A percentile compares a stretch with the other conserved stretches of the same genome.
Conservation (phyloP, 2,329 filamentous ascomycete species). For the Dothidotthia symphoricarpi region DNA sequence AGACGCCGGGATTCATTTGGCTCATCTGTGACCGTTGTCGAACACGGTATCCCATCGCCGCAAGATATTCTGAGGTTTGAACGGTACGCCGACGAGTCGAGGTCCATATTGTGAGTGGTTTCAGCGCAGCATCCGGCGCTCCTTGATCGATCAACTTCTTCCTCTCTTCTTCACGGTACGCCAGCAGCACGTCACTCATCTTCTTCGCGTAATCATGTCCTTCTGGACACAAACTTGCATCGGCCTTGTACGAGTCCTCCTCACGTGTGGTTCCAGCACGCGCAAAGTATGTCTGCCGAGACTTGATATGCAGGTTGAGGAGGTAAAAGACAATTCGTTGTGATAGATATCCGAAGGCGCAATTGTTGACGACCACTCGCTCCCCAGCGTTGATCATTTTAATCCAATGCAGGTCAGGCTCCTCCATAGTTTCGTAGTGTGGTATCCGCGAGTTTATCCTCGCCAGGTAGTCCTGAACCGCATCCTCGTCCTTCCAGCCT, state of each 20-base stretch:
- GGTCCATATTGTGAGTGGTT: constrained; percentile 88
- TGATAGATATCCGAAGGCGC: constrained; percentile 92
- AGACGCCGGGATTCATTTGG: constrained; percentile 93
- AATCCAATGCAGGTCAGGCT: constrained; percentile 91
- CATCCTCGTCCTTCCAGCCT: constrained; percentile 88
- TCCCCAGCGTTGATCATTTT: constrained; percentile 99
- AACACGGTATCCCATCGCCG: constrained; percentile 76
- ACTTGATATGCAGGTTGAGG: constrained; percentile 95
- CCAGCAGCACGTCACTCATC: constrained; percentile 72
- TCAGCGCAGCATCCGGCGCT: constrained; percentile 66
- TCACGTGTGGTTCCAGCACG: constrained; percentile 82
- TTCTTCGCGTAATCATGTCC: constrained; percentile 71
- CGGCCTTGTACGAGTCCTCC: constrained; percentile 87
- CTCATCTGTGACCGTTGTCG: constrained; percentile 94
- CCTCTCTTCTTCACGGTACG: constrained; percentile 80
- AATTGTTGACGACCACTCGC: constrained; percentile 92
- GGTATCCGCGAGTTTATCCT: constrained; percentile 92
- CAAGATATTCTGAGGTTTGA: constrained; percentile 82
- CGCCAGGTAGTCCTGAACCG: constrained; percentile 84
- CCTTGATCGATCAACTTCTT: constrained; percentile 66
- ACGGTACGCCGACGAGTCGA: constrained; percentile 87
- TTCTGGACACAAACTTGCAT: constrained; percentile 77
- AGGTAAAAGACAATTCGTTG: constrained; percentile 98
- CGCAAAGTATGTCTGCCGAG: constrained; percentile 88
- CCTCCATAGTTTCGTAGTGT: constrained; percentile 94